Conservation (phyloP, 257 asterid genomes). For the Lantana camara region DNA sequence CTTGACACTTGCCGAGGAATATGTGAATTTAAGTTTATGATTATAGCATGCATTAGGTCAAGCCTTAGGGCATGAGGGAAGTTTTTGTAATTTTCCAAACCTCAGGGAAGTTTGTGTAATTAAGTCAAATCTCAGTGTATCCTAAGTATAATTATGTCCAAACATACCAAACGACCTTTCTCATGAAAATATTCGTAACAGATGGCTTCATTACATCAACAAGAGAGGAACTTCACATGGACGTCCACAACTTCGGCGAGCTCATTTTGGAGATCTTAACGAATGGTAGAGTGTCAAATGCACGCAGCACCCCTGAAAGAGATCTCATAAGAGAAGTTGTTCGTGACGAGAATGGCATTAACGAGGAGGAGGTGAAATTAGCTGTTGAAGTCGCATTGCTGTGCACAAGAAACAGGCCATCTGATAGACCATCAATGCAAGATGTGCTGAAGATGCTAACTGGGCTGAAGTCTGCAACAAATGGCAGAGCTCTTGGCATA, state of each 20-base stretch:
- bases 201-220: conserved; percentile 47
- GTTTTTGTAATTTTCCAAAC: no score
- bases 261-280: conserved; percentile 63
- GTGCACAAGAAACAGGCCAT: conserved; percentile 66
- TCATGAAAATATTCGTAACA: conserved; percentile 32
- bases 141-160: no score
- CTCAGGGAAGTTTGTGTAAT: no score
- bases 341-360: conserved; percentile 41
- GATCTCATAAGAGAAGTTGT: conserved; percentile 55
- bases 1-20: no score
- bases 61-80: no score
- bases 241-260: conserved; percentile 70
- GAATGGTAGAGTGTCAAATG: conserved; percentile 52
- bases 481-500: conserved; percentile 12
- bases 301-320: conserved; percentile 41
- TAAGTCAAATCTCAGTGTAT: no score
- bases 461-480: conserved; percentile 34
- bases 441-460: conserved; percentile 58
- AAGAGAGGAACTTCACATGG: conserved; percentile 65
- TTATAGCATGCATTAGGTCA: no score
- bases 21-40: no score
- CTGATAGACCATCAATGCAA: conserved; percentile 72
- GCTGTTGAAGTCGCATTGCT: conserved; percentile 69
- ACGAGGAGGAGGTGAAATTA: conserved; percentile 42
- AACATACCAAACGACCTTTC: neutral